Conservation (phyloP, 441 rosid species). For the Euphorbia schlechtendalii region DNA sequence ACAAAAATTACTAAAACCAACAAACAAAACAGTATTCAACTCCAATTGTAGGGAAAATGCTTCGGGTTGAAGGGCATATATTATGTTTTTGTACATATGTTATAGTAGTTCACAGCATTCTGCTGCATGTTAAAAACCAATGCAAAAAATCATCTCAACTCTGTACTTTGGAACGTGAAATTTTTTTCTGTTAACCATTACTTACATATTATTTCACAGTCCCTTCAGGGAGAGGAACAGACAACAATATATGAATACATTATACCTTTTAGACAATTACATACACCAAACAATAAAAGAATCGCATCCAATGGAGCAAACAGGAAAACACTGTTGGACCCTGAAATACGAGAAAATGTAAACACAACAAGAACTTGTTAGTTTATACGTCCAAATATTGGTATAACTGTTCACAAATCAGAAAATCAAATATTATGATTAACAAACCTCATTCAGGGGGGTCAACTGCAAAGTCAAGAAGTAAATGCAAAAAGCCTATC, state of each 20-base stretch:
- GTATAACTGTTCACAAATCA: background rate
- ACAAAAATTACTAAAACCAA: no score
- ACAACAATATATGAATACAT: constrained; percentile 26
- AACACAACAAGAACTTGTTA: background rate
- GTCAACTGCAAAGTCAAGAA: constrained; percentile 39
- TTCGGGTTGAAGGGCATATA: no score
- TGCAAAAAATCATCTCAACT: constrained; percentile 23
- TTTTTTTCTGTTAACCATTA: constrained; percentile 12
- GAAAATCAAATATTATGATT: background rate
- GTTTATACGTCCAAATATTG: background rate
- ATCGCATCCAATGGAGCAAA: constrained; percentile 32
- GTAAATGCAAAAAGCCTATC: constrained; percentile 94
- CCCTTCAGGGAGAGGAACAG: constrained; percentile 24
- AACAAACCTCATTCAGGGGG: constrained; percentile 43
- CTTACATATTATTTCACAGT: constrained; percentile 43
- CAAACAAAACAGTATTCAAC: no score
- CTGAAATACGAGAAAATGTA: constrained; percentile 24
- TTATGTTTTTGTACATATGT: constrained; percentile 24
- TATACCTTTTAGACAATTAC: constrained; percentile 40
- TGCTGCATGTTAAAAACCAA: constrained; percentile 26
- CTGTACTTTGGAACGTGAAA: constrained; percentile 12
- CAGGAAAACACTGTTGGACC: constrained; percentile 24
- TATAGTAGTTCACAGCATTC: constrained; percentile 17
- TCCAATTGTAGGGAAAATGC: no score
- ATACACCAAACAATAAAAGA: constrained; percentile 57